These are phyloP conservation scores for Alternaria triticimaculans DNA, from an alignment of 2,329 filamentous ascomycete genomes.

Conservation along the genomic window DNA sequence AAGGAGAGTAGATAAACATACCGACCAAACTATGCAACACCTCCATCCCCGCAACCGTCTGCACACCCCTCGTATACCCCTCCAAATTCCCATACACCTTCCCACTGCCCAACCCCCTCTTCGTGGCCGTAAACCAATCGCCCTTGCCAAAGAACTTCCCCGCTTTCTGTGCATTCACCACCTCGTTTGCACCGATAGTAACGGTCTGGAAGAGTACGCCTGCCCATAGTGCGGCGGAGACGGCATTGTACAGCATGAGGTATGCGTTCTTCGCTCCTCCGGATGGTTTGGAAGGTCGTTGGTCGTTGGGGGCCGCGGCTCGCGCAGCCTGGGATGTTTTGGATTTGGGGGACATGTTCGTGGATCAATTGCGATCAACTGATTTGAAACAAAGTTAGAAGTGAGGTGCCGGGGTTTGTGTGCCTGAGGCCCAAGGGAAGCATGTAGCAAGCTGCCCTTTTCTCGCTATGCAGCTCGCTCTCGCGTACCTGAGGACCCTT, in stretches of 20 bases:
- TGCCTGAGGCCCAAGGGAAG: background rate
- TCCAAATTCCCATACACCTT: constrained; percentile 69
- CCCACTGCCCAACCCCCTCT: constrained; percentile 37
- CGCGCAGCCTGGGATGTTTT: background rate
- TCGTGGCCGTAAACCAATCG: constrained; percentile 9
- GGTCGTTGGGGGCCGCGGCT: constrained; percentile 7
- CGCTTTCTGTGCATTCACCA: constrained; percentile 19
- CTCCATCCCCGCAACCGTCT: constrained; percentile 84
- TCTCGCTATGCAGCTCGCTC: background rate
- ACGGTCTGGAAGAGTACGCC: constrained; percentile 75
- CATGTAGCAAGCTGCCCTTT: background rate
- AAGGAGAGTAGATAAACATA: constrained; percentile 40
- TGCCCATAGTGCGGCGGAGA: constrained; percentile 79
- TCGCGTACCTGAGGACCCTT: constrained; percentile 12
- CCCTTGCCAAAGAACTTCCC: constrained; percentile 17
- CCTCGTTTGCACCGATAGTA: constrained; percentile 53
- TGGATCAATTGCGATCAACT: background rate
- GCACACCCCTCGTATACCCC: constrained; percentile 76
- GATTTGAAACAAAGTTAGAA: background rate
- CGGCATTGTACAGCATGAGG: constrained; percentile 83
- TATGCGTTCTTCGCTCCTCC: constrained; percentile 57
- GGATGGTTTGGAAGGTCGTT: constrained; percentile 4
- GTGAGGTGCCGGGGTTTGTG: background rate
- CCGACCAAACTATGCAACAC: constrained; percentile 80
- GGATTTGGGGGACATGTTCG: constrained; percentile 8